phyloP scores from a whole-genome alignment of 768 basidiomycete species.

The Plicaturopsis crispa region DNA sequence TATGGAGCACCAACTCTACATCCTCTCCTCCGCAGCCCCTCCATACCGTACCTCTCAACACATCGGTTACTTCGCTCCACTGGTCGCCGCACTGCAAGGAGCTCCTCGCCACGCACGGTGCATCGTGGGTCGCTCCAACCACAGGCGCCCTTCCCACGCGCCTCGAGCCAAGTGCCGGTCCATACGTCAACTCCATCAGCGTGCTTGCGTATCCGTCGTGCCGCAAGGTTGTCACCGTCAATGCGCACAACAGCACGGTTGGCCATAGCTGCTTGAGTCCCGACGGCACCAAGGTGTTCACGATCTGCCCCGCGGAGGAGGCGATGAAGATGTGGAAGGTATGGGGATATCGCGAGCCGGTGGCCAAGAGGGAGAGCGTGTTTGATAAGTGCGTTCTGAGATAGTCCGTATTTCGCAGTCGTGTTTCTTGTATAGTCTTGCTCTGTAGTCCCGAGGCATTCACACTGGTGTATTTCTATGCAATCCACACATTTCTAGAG shows the following conservation, averaged over 20 bases:
- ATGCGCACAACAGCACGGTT: slow-evolving; percentile 47
- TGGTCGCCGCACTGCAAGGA: slow-evolving; percentile 82
- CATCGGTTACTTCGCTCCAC: slow-evolving; percentile 52
- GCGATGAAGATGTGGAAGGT: slow-evolving; percentile 72
- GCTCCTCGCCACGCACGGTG: slow-evolving; percentile 72
- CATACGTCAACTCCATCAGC: slow-evolving; percentile 34
- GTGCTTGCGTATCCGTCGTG: slow-evolving; percentile 48
- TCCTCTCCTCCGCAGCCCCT: slow-evolving; percentile 40
- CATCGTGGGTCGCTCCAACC: slow-evolving; percentile 15
- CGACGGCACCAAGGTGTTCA: slow-evolving; percentile 55
- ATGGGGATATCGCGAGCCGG: slow-evolving; percentile 35
- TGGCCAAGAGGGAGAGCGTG: slow-evolving; percentile 29
- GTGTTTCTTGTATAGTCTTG: too few relatives aligned
- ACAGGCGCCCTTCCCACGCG: slow-evolving; percentile 9
- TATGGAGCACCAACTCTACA: slow-evolving; percentile 43
- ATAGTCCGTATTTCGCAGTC: too few relatives aligned
- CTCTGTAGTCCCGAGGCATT: too few relatives aligned
- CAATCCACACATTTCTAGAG: too few relatives aligned
- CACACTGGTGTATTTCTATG: too few relatives aligned
- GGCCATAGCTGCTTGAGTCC: slow-evolving; percentile 59
- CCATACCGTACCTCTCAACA: slow-evolving; percentile 32
- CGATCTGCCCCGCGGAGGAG: slow-evolving; percentile 56
- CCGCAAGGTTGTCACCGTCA: slow-evolving; percentile 42
- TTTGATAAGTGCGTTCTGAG: slow-evolving; percentile 42
- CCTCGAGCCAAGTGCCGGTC: slow-evolving; percentile 14